Conservation (phyloP, 164 flowering plant genomes). For the Annona squamosa region DNA sequence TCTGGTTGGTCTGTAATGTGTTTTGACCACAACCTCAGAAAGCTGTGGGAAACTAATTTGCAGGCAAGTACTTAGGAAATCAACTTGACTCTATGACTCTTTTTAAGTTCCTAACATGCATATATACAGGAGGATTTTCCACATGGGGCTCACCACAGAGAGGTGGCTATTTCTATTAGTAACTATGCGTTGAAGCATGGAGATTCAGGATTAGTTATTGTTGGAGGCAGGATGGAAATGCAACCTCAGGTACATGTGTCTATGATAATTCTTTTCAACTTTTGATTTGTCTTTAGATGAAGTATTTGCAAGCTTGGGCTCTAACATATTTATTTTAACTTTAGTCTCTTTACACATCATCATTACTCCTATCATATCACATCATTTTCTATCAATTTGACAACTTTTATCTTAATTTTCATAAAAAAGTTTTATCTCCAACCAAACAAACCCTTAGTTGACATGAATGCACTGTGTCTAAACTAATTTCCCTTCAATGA, state of each 20-base stretch:
- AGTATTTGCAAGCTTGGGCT: neutral
- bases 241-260: conserved; percentile 77
- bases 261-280: conserved; percentile 1
- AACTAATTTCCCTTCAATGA: too few species aligned
- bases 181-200: conserved; percentile 84
- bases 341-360: too few species aligned
- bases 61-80: conserved; percentile 44
- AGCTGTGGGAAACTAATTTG: conserved; percentile 82
- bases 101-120: neutral
- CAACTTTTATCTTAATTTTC: too few species aligned
- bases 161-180: conserved; percentile 51
- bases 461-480: too few species aligned
- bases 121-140: conserved; percentile 70
- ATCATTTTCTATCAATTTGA: too few species aligned
- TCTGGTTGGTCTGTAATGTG: conserved; percentile 97
- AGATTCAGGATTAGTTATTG: conserved; percentile 81
- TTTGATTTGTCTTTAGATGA: neutral
- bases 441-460: too few species aligned
- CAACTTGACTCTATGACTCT: neutral
- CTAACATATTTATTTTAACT: too few species aligned
- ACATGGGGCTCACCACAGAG: conserved; percentile 57
- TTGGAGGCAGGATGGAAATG: conserved; percentile 98
- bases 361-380: too few species aligned
- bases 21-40: conserved; percentile 89
- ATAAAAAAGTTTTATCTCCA: too few species aligned